Conservation (phyloP, 208 protist genomes). For the Novymonas esmeraldas region DNA sequence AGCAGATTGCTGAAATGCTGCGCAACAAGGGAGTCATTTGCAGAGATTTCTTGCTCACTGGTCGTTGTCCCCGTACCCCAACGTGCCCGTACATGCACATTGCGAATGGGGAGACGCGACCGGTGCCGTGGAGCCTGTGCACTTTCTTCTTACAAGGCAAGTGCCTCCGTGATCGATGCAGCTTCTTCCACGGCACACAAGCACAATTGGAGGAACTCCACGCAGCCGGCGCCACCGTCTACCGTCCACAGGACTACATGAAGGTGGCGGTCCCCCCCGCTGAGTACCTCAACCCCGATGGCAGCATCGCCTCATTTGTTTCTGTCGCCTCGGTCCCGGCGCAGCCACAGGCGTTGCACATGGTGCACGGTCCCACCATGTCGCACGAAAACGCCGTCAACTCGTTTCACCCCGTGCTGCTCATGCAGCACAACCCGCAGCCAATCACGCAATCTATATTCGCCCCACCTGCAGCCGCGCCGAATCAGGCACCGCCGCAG, state of each 20-base stretch:
- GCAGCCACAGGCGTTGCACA: slow-evolving; percentile 14
- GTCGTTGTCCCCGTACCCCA: slow-evolving; percentile 36
- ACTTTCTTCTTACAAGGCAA: slow-evolving; percentile 68
- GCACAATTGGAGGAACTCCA: slow-evolving; percentile 61
- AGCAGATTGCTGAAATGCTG: slow-evolving; percentile 59
- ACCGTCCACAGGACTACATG: slow-evolving; percentile 80
- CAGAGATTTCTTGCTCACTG: slow-evolving; percentile 45
- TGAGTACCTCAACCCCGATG: slow-evolving; percentile 43
- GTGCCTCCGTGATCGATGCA: slow-evolving; percentile 73
- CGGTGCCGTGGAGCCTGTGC: slow-evolving; percentile 67
- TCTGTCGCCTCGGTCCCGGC: slow-evolving; percentile 6
- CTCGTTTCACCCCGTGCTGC: slow-evolving; percentile 20
- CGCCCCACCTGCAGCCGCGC: slow-evolving; percentile 6
- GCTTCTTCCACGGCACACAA: slow-evolving; percentile 77
- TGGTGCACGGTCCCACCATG: slow-evolving; percentile 14
- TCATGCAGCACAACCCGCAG: slow-evolving; percentile 26
- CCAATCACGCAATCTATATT: slow-evolving; percentile 22
- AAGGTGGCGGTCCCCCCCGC: slow-evolving; percentile 53
- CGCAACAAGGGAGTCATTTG: slow-evolving; percentile 85
- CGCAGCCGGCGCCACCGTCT: slow-evolving; percentile 37
- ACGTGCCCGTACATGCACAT: slow-evolving; percentile 83
- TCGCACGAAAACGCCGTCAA: slow-evolving; percentile 31
- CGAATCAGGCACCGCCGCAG: slow-evolving; percentile 9
- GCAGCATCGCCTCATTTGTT: slow-evolving; percentile 29
- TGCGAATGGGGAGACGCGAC: slow-evolving; percentile 54